Evolutionary conservation across 192 early-diverging fungal genomes (phyloP), one percentile per base, ranked within the genome.

Genomic region (Haplosporangium gracile): DNA sequence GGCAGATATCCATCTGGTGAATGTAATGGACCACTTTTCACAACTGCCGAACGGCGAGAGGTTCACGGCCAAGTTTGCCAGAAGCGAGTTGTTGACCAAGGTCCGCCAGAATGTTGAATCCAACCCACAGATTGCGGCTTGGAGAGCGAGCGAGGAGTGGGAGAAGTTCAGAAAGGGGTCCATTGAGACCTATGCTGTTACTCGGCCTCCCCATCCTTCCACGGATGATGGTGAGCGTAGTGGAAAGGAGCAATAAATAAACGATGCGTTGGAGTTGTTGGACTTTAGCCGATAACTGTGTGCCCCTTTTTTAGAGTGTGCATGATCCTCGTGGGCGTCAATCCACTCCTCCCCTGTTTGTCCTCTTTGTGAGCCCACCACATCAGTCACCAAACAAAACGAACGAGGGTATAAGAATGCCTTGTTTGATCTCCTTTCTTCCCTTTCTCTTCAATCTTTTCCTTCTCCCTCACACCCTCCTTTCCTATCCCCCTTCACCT

Each of bases 1-100:
- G n/a, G 81, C 81, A 1, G 81, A 82, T 38, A 77, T 82, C 22
- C 81, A 82, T 53, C 36, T 82, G 18, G 57, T 77, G 53, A 68
- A 76, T 32, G 49, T 76, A 4, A 47, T 82, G 34, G 81, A 82
- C 38, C 81, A 82, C 40, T 77, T 82, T 38, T 26, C 69, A n/a
- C 75, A 82, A 15, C 40, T 82, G 13, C 81, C 81, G 18, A 36
- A 76, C 2, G 81, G 81, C 0, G 75, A 82, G 9, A 57, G 77
- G n/a, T 60, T 82, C 26, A 29, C 77, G 10, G 75, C 39, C 7
- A 42, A 72, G 24, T 77, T 82, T 60, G 36, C 42, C 1, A 57
- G 15, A 22, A 77, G 75, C 8, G 57, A 75, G 22, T 26, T 82
- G 57, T 34, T 82, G 38, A 77, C 75, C 75, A 82, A 73, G 73